Evolutionary conservation across 169 alveolate genomes (phyloP).

Genomic region (Cryptosporidium ubiquitum): DNA sequence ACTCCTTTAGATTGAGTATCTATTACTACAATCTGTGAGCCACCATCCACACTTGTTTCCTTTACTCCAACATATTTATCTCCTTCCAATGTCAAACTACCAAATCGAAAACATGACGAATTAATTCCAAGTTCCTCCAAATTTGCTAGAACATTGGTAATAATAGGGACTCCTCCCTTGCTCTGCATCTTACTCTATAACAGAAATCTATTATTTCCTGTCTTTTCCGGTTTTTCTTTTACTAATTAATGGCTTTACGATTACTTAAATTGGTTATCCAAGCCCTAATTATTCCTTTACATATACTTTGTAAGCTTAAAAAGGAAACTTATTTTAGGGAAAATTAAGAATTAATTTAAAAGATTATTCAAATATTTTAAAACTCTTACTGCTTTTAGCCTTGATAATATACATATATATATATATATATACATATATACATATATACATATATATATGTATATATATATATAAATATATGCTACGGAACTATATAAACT

Average conservation of each 20-base stretch:
- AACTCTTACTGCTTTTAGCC: not conserved
- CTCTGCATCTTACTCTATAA: constrained; percentile 57
- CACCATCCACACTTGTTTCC: constrained; percentile 87
- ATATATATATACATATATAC: constrained; percentile 9
- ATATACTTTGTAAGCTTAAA: not conserved
- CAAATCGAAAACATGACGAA: constrained; percentile 88
- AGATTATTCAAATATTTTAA: not conserved
- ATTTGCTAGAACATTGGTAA: constrained; percentile 78
- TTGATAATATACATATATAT: not conserved
- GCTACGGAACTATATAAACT: not conserved
- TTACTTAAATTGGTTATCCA: not conserved
- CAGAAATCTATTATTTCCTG: not conserved
- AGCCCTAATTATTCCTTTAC: not conserved
- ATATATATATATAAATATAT: not conserved
- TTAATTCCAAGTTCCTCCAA: constrained; percentile 86
- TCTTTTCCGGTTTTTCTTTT: not conserved
- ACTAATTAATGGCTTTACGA: not conserved
- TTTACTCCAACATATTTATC: constrained; percentile 90
- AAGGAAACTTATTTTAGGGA: not conserved
- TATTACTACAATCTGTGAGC: constrained; percentile 85
- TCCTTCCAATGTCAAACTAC: constrained; percentile 90
- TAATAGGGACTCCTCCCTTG: constrained; percentile 77
- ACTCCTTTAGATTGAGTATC: constrained; percentile 86
- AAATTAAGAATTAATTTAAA: not conserved
- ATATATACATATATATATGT: constrained; percentile 9